phyloP scores from a whole-genome alignment of 2,329 filamentous ascomycete genomes.

The Monilinia vaccinii-corymbosi region DNA sequence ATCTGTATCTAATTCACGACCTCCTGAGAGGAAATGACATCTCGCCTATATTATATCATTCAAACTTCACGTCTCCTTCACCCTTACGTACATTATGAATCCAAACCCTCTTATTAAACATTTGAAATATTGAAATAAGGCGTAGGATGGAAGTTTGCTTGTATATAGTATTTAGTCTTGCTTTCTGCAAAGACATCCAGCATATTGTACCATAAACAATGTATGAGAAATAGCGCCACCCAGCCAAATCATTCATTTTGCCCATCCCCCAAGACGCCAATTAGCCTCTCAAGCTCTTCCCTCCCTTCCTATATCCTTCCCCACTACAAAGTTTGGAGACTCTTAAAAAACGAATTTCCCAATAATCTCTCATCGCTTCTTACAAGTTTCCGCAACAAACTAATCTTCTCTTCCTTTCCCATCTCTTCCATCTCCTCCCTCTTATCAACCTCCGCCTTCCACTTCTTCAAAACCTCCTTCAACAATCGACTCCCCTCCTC shows the following conservation, averaged over 20 bases:
- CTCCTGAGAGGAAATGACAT: no score
- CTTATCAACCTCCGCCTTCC: slow-evolving; percentile 64
- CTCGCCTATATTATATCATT: no score
- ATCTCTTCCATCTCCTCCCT: slow-evolving; percentile 43
- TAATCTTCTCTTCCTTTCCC: slow-evolving; percentile 67
- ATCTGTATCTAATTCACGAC: no score
- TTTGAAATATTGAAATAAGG: no score
- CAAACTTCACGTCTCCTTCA: no score
- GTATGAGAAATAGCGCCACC: background rate
- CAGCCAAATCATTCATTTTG: background rate
- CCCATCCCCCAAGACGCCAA: background rate
- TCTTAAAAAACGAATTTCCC: slow-evolving; percentile 61
- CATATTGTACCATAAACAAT: background rate
- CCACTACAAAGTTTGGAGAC: slow-evolving; percentile 33
- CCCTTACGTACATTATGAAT: no score
- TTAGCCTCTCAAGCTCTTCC: background rate
- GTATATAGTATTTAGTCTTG: background rate
- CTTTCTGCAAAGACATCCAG: fast-evolving
- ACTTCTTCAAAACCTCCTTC: slow-evolving; percentile 72
- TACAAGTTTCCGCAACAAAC: slow-evolving; percentile 71
- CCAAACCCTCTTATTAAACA: no score
- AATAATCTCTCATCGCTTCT: slow-evolving; percentile 56
- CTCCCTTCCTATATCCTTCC: background rate
- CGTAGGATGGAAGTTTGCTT: background rate
- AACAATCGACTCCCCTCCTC: slow-evolving; percentile 79